Evolutionary conservation across 2,329 filamentous ascomycete species (phyloP).

Genomic region (Alternaria brassicae): DNA sequence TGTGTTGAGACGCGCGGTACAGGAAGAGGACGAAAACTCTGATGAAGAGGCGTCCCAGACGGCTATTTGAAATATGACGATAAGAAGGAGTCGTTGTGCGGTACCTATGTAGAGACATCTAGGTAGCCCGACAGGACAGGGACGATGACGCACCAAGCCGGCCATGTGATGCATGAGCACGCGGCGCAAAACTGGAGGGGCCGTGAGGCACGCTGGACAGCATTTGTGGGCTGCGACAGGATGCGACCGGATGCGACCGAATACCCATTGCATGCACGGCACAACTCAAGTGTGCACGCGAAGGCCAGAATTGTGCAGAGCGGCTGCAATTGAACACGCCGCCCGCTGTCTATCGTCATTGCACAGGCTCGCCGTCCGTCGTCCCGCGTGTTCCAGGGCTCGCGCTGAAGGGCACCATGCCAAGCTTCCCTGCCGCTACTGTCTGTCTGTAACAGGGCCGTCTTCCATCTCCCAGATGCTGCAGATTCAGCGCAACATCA

Average conservation of each 20-base stretch:
- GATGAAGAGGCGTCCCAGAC: neutral
- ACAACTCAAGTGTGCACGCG: slow-evolving; percentile 21
- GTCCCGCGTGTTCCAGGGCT: slow-evolving; percentile 6
- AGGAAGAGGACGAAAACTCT: slow-evolving; percentile 13
- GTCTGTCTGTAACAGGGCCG: too few species aligned
- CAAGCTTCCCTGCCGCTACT: slow-evolving; percentile 21
- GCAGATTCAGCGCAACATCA: slow-evolving; percentile 12
- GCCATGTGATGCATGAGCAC: slow-evolving; percentile 23
- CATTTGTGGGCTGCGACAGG: slow-evolving; percentile 1
- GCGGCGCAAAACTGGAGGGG: slow-evolving; percentile 28
- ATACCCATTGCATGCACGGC: slow-evolving; percentile 18
- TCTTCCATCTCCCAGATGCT: slow-evolving; percentile 16
- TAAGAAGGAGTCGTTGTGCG: neutral
- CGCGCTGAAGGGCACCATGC: slow-evolving; percentile 17
- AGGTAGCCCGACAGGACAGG: neutral
- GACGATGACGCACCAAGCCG: slow-evolving; percentile 13
- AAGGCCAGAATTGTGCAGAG: neutral
- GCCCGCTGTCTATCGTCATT: slow-evolving; percentile 27
- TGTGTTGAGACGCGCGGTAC: slow-evolving; percentile 23
- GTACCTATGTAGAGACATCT: neutral
- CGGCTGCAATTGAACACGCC: slow-evolving; percentile 22
- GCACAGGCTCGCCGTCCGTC: slow-evolving; percentile 17
- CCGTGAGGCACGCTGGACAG: too few species aligned
- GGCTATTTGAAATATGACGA: neutral
- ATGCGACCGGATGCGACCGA: neutral